phyloP scores from a whole-genome alignment of 257 asterid species.

The Echium plantagineum region DNA sequence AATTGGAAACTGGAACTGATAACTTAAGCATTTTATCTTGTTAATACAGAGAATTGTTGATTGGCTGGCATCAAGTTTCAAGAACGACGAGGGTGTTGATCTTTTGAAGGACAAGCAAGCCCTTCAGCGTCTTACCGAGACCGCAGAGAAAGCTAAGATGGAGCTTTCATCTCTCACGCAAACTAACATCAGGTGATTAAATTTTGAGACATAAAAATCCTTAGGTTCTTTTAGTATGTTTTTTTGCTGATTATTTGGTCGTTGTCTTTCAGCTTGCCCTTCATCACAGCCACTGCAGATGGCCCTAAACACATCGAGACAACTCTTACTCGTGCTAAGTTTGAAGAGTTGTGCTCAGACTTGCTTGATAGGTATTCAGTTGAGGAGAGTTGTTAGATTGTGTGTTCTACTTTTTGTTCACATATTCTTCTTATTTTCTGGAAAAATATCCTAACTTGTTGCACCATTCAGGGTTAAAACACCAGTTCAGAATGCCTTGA shows the following conservation, averaged over 20 bases:
- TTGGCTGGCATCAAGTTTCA: slow-evolving; percentile 78
- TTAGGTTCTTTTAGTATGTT: too few relatives aligned
- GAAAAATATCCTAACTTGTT: neutral
- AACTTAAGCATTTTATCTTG: neutral
- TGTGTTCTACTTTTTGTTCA: neutral
- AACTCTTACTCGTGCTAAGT: slow-evolving; percentile 81
- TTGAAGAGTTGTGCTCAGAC: slow-evolving; percentile 90
- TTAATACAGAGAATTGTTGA: slow-evolving; percentile 77
- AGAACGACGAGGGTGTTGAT: slow-evolving; percentile 83
- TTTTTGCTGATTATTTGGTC: too few relatives aligned
- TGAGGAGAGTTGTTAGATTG: slow-evolving; percentile 2
- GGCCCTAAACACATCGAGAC: slow-evolving; percentile 98
- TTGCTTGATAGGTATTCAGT: slow-evolving; percentile 71
- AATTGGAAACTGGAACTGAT: neutral
- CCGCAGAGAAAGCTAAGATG: slow-evolving; percentile 98
- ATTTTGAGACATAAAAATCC: neutral
- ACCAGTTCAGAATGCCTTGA: slow-evolving; percentile 83
- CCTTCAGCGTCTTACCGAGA: slow-evolving; percentile 93
- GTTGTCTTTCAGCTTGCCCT: slow-evolving; percentile 58
- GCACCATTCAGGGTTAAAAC: slow-evolving; percentile 51
- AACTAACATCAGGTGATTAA: slow-evolving; percentile 63
- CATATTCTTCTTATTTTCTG: neutral
- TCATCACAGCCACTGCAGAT: slow-evolving; percentile 97
- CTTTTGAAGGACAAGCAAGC: slow-evolving; percentile 97
- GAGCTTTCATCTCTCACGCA: slow-evolving; percentile 88